phyloP scores from a whole-genome alignment of 2,329 filamentous ascomycete genomes.

The Herpotrichia juniperi region DNA sequence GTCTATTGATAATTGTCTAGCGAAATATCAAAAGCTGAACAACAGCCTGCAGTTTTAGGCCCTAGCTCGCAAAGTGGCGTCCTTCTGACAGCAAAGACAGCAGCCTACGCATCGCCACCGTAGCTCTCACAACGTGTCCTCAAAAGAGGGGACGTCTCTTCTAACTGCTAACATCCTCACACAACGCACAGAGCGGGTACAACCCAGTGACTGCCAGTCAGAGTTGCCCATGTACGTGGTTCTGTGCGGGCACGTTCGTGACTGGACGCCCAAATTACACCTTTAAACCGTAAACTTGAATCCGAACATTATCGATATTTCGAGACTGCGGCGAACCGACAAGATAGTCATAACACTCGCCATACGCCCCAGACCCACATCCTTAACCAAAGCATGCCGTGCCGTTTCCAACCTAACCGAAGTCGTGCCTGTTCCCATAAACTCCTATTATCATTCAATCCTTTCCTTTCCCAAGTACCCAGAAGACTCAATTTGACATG shows the following conservation, averaged over 20 bases:
- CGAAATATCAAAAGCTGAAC: too few relatives aligned
- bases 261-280: constrained; percentile 18
- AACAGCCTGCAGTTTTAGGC: too few relatives aligned
- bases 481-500: neutral
- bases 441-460: neutral
- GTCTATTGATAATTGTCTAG: too few relatives aligned
- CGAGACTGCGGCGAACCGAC: neutral
- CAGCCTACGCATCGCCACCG: neutral
- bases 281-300: neutral
- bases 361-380: neutral
- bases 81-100: neutral
- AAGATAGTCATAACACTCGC: neutral
- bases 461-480: neutral
- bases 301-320: neutral
- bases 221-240: too few relatives aligned
- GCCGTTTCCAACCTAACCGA: neutral
- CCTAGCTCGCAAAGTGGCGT: neutral
- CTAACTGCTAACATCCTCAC: too few relatives aligned
- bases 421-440: neutral
- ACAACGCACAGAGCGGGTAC: too few relatives aligned
- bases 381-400: neutral
- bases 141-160: too few relatives aligned
- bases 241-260: constrained; percentile 22
- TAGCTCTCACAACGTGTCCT: constrained; percentile 1
- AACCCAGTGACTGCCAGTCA: too few relatives aligned